These are phyloP conservation scores for Obelidium mucronatum DNA, from an alignment of 192 early-diverging fungal genomes.

Conservation along the genomic window DNA sequence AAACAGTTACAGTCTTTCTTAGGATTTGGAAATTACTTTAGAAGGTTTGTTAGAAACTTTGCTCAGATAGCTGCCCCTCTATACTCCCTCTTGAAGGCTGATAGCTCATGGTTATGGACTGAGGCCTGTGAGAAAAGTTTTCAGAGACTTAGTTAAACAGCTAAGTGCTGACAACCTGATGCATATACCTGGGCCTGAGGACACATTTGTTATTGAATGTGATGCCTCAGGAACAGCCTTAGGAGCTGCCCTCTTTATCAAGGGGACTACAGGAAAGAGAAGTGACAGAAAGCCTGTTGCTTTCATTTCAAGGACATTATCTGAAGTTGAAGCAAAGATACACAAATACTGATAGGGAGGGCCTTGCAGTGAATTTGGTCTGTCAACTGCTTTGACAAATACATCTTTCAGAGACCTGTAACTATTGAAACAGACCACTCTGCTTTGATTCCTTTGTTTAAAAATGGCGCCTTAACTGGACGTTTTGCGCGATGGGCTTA, in stretches of 20 bases:
- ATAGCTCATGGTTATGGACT: conserved; percentile 4
- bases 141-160: conserved; percentile 32
- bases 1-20: conserved; percentile 22
- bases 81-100: conserved; percentile 24
- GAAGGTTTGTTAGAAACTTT: conserved; percentile 39
- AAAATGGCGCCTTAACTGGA: too few relatives aligned
- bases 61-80: conserved; percentile 36
- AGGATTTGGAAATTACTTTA: conserved; percentile 48
- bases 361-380: conserved; percentile 44
- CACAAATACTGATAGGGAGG: conserved; percentile 44
- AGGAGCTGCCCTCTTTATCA: conserved; percentile 19
- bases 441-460: too few relatives aligned
- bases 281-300: conserved; percentile 13
- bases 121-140: conserved; percentile 31
- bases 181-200: neutral
- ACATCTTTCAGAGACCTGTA: too few relatives aligned
- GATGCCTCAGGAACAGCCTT: conserved; percentile 17
- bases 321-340: too few relatives aligned
- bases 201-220: conserved; percentile 19
- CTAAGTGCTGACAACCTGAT: conserved; percentile 23
- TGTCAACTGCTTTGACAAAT: conserved; percentile 28
- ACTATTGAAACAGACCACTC: too few relatives aligned
- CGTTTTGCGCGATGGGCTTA: conserved; percentile 37
- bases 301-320: too few relatives aligned
- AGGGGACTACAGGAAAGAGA: neutral